phyloP scores from a whole-genome alignment of 192 early-diverging fungal species.

The Mortierella alpina region DNA sequence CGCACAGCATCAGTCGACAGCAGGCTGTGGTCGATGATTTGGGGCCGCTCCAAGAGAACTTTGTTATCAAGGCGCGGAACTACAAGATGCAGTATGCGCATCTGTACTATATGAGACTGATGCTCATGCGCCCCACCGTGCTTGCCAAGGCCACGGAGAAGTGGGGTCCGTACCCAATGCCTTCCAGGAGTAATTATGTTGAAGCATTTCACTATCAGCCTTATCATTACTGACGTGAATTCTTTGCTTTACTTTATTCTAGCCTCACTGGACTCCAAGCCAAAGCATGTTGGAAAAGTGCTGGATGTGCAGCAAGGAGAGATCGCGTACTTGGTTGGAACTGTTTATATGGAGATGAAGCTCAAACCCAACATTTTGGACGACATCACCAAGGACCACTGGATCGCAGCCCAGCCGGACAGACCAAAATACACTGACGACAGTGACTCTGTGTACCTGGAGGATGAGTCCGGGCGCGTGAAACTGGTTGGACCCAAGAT shows the following conservation, averaged over 20 bases:
- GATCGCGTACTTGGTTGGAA: constrained; percentile 84
- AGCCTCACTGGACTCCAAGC: constrained; percentile 35
- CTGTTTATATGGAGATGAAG: constrained; percentile 88
- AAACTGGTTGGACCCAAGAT: constrained; percentile 74
- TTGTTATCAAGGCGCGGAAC: constrained; percentile 68
- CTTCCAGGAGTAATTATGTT: background rate
- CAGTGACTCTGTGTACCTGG: constrained; percentile 73
- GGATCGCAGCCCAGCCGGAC: constrained; percentile 70
- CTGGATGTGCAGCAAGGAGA: constrained; percentile 76
- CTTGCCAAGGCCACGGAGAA: constrained; percentile 63
- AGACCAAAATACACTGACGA: constrained; percentile 76
- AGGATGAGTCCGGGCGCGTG: constrained; percentile 95
- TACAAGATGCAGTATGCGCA: constrained; percentile 90
- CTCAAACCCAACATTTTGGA: constrained; percentile 92
- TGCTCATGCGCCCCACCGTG: constrained; percentile 69
- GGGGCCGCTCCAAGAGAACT: constrained; percentile 49
- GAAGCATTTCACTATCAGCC: background rate
- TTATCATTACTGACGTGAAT: background rate
- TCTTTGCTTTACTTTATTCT: background rate
- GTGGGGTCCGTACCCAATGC: constrained; percentile 57
- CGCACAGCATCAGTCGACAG: constrained; percentile 17
- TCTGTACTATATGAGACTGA: constrained; percentile 84
- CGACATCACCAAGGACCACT: constrained; percentile 84
- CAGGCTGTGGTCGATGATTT: constrained; percentile 33
- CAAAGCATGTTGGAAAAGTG: constrained; percentile 67